Evolutionary conservation across 2,329 filamentous ascomycete genomes (phyloP), one percentile per base, ranked within the genome.

Genomic region (Ceratocystis ficicola): DNA sequence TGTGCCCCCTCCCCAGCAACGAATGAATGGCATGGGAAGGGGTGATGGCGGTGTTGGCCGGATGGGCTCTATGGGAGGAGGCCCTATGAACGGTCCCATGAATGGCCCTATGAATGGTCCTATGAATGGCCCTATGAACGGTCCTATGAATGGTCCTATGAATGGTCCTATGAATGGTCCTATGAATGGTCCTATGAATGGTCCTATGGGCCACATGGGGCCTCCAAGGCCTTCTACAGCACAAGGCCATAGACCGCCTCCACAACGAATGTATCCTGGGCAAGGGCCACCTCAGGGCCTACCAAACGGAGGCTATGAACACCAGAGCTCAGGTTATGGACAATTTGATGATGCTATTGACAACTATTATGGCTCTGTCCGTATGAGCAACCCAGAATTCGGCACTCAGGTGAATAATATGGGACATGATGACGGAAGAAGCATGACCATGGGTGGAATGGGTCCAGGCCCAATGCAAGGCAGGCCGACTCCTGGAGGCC

Each of bases 221-320:
- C 48, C 63, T 25, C 66, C 64, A 20, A 62, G 66, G 68, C 82
- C 83, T 25, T 79, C 81, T 25, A 86, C 83, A 4, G 78, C 83
- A 3, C 77, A 78, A 44, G 78, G 80, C 15, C 77, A 77, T 67
- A 78, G 81, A 12, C 77, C 77, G n/a, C 77, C 79, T 17, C 81
- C 81, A 15, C 82, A 81, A 69, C 76, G 81, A 68, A 76, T 75
- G 68, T 83, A 83, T 70, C 77, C 78, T n/a, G 67, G 69, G 32
- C 78, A 79, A 69, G 75, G 73, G 5, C 75, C 75, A 5, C 74
- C 75, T 20, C 72, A 72, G 63, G 71, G 72, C 36, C 68, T 70
- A 64, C 68, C 69, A 46, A 61, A 52, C 44, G 66, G 59, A 25
- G 41, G 48, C n/a, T 66, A 63, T 17, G 68, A 66, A 22, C 59